These are phyloP conservation scores for Cenococcum geophilum DNA, from an alignment of 495 filamentous ascomycete species.

Conservation along the genomic window DNA sequence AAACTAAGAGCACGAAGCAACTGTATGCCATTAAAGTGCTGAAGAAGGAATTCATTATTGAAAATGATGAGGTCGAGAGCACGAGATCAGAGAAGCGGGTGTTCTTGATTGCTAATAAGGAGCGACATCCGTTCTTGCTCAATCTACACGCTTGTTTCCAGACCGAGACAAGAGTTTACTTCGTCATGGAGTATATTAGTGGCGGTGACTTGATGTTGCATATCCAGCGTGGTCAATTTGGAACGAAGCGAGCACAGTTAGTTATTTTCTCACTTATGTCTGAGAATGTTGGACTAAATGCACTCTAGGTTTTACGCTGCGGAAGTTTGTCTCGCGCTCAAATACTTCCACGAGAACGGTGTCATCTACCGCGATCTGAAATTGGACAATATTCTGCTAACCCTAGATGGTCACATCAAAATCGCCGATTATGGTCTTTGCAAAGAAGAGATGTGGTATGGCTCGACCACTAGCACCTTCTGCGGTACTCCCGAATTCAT, in stretches of 20 bases:
- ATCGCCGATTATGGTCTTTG: conserved; percentile 98
- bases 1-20: conserved; percentile 86
- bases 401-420: conserved; percentile 96
- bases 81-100: conserved; percentile 96
- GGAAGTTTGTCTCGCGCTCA: conserved; percentile 93
- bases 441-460: conserved; percentile 99
- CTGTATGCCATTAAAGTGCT: conserved; percentile 98
- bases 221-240: conserved; percentile 95
- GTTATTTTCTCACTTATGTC: neutral
- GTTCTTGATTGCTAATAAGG: conserved; percentile 94
- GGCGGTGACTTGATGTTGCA: conserved; percentile 99
- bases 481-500: conserved; percentile 99
- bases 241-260: conserved; percentile 88
- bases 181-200: conserved; percentile 99
- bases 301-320: conserved; percentile 85
- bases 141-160: conserved; percentile 98
- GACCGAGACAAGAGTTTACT: conserved; percentile 97
- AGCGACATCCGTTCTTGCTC: conserved; percentile 92
- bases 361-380: conserved; percentile 99
- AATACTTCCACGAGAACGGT: conserved; percentile 99
- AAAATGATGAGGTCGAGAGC: conserved; percentile 99
- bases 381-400: conserved; percentile 96
- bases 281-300: conserved; percentile 3
- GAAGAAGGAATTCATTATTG: conserved; percentile 99
- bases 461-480: conserved; percentile 93